Conservation (phyloP, 805 yeast genomes). For the Myxozyma melibiosi region DNA sequence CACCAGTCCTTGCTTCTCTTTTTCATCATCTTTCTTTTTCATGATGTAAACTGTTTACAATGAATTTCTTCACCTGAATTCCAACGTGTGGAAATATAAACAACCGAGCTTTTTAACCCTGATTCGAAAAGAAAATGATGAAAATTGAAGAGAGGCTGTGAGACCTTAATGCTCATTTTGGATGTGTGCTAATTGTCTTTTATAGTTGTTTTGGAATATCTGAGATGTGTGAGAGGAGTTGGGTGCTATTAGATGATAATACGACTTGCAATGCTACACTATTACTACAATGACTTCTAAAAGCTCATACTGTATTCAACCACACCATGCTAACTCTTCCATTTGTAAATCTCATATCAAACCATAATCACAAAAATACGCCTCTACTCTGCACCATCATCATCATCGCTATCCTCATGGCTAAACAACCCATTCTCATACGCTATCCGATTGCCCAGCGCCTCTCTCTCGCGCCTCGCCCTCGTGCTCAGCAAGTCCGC, state of each 20-base stretch:
- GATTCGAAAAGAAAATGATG: slow-evolving; percentile 37
- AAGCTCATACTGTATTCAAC: too few relatives aligned
- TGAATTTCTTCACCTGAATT: slow-evolving; percentile 50
- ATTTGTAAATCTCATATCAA: background rate
- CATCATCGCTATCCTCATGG: slow-evolving; percentile 12
- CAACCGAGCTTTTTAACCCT: slow-evolving; percentile 51
- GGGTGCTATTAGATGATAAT: too few relatives aligned
- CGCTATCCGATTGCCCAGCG: slow-evolving; percentile 16
- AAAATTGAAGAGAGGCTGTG: too few relatives aligned
- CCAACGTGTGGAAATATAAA: slow-evolving; percentile 41
- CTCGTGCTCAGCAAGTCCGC: slow-evolving; percentile 14
- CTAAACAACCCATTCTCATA: slow-evolving; percentile 10
- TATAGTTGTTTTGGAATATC: too few relatives aligned
- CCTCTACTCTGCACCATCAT: background rate
- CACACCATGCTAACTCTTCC: too few relatives aligned
- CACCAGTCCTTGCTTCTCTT: too few relatives aligned
- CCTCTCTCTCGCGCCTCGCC: slow-evolving; percentile 10
- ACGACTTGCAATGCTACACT: too few relatives aligned
- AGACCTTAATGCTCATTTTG: too few relatives aligned
- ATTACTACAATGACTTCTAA: too few relatives aligned
- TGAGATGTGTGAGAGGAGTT: too few relatives aligned
- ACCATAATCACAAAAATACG: background rate
- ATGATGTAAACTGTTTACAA: slow-evolving; percentile 42
- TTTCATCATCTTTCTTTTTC: slow-evolving; percentile 6
- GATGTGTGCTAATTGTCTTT: too few relatives aligned